phyloP scores from a whole-genome alignment of 1,284 basidiomycete genomes.

The Leccinum griseonigrum region DNA sequence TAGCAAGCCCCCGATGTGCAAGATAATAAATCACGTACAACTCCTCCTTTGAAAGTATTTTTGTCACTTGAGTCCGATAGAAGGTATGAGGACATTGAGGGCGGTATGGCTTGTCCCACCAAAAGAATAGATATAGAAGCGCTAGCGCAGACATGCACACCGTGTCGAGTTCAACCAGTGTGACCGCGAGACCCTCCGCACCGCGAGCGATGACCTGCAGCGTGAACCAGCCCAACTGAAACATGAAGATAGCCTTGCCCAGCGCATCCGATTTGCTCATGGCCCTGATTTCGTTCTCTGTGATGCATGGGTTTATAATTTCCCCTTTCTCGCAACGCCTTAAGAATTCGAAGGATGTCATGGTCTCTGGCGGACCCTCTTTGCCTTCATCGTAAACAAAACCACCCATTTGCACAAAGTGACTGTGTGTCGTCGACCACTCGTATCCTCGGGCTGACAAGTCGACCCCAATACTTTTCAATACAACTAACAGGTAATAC shows the following conservation, averaged over 20 bases:
- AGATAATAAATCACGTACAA: neutral
- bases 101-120: neutral
- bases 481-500: neutral
- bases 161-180: neutral
- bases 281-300: neutral
- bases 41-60: neutral
- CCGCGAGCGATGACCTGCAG: neutral
- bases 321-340: neutral
- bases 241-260: neutral
- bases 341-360: neutral
- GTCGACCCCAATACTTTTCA: neutral
- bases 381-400: neutral
- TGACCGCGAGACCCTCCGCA: neutral
- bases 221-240: neutral
- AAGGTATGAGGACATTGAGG: neutral
- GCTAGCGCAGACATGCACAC: neutral
- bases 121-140: neutral
- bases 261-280: neutral
- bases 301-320: neutral
- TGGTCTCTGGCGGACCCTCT: neutral
- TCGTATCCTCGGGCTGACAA: neutral
- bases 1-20: neutral
- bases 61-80: neutral
- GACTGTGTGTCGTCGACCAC: neutral
- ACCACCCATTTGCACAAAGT: neutral